Evolutionary conservation across 495 filamentous ascomycete species (phyloP).

Genomic region (Astrothelium subdiscretum): DNA sequence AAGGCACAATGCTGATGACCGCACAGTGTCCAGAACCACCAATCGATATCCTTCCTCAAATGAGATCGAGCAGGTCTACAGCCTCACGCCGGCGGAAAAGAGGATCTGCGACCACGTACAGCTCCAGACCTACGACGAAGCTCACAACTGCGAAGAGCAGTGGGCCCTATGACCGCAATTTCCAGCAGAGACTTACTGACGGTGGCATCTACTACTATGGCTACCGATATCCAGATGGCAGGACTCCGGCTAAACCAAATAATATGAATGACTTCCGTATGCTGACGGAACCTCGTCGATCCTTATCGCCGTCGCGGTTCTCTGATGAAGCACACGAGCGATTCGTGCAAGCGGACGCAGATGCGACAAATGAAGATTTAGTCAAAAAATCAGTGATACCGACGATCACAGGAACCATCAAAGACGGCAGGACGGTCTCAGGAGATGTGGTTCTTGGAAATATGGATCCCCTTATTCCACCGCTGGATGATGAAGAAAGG

Average conservation of each 20-base stretch:
- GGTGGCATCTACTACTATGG: slow-evolving; percentile 21
- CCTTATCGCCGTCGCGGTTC: slow-evolving; percentile 32
- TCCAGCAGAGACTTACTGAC: slow-evolving; percentile 30
- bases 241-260: slow-evolving; percentile 8
- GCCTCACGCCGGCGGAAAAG: background rate
- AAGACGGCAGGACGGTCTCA: slow-evolving; percentile 10
- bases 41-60: background rate
- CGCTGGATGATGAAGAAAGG: slow-evolving; percentile 11
- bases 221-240: slow-evolving; percentile 3
- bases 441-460: slow-evolving; percentile 26
- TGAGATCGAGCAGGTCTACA: background rate
- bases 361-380: slow-evolving; percentile 15
- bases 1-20: background rate
- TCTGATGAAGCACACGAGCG: slow-evolving; percentile 18
- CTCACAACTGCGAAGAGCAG: slow-evolving; percentile 7
- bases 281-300: slow-evolving; percentile 23
- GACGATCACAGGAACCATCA: slow-evolving; percentile 22
- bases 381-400: slow-evolving; percentile 20
- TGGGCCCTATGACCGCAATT: slow-evolving; percentile 22
- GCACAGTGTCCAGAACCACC: slow-evolving; percentile 3
- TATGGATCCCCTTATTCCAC: slow-evolving; percentile 25
- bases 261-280: slow-evolving; percentile 25
- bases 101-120: background rate
- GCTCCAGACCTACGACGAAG: background rate
- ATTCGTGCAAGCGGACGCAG: slow-evolving; percentile 20